Base-by-base conservation (phyloP, 2,329 filamentous ascomycete genomes). In the Bipolaris bicolor region DNA sequence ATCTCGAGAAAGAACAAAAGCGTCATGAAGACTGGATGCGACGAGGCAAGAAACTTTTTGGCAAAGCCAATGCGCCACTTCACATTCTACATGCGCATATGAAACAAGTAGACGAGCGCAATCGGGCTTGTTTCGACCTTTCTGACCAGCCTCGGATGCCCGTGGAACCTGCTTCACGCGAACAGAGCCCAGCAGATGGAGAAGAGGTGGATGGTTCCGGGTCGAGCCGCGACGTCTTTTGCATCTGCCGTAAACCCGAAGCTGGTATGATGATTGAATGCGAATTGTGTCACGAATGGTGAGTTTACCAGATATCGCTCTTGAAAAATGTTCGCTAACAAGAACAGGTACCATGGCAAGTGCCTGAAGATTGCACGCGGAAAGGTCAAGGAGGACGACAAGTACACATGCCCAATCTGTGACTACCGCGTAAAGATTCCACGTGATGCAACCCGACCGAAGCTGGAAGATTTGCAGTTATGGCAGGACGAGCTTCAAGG, bases 241-340 rank as follows among this genome's bases (percentile, higher is more conserved):
- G 95, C 77, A 97, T 99, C 65, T 99, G 95, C 78, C 88, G 95
- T 58, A 91, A 89, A 62, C 86, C 92, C 6, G 95, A 99, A 77
- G 92, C 94, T 36, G 95, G 95, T 49, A 96, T 98, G 90, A 99
- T 99, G 95, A 98, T 99, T 68, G 95, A 99, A 78, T 99, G 95
- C 75, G 95, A 98, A 75, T 83, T 97, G 37, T 99, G 95, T 77
- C 94, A 97, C 71, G 95, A 99, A 80, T 99, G 95, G 95, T 93
- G 76, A 81, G 88, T 81, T 31, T 7, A 18, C 18, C 47, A 18
- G 3, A 3, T 5, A 48, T 1, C 16, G n/a, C n/a, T 40, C 22
- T 7, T 5, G 46, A 2, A 45, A 22, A 20, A 18, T 29, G 39
- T 7, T 22, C 13, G 36, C 60, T 80, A 69, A 80, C 54, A 50